Evolutionary conservation across 1,139 yeast genomes (phyloP).

Genomic region (Meyerozyma guilliermondii): DNA sequence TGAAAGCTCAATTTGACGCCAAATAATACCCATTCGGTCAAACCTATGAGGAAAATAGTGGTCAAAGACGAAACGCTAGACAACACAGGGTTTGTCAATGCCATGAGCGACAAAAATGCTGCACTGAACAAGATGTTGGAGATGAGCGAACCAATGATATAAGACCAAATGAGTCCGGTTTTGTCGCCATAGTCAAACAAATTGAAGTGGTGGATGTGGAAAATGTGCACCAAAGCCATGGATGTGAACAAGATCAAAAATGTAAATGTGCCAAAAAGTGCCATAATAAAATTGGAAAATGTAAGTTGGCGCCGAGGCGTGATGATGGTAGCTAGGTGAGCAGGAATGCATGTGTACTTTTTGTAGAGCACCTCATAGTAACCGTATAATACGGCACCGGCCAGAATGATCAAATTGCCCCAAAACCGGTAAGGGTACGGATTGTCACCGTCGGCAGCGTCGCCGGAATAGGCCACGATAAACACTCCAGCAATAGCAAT

Average conservation of each 20-base stretch:
- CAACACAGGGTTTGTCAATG: constrained; percentile 80
- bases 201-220: constrained; percentile 56
- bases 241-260: constrained; percentile 43
- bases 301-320: constrained; percentile 46
- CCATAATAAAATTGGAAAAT: constrained; percentile 45
- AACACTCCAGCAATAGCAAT: constrained; percentile 74
- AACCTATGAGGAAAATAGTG: constrained; percentile 75
- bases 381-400: constrained; percentile 83
- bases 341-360: constrained; percentile 69
- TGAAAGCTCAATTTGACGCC: constrained; percentile 45
- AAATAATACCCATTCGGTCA: constrained; percentile 72
- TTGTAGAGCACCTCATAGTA: constrained; percentile 83
- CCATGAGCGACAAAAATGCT: constrained; percentile 71
- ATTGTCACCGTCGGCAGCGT: constrained; percentile 15
- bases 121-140: constrained; percentile 70
- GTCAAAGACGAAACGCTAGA: constrained; percentile 78
- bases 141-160: constrained; percentile 46
- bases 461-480: constrained; percentile 71
- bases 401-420: constrained; percentile 68
- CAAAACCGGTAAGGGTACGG: constrained; percentile 56
- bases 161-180: constrained; percentile 35
- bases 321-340: constrained; percentile 37
- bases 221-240: constrained; percentile 46
- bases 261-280: constrained; percentile 58
- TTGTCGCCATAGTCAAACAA: constrained; percentile 44